Evolutionary conservation across 2,329 filamentous ascomycete genomes (phyloP), one percentile per base, ranked within the genome.

Genomic region (Grosmannia huntii): DNA sequence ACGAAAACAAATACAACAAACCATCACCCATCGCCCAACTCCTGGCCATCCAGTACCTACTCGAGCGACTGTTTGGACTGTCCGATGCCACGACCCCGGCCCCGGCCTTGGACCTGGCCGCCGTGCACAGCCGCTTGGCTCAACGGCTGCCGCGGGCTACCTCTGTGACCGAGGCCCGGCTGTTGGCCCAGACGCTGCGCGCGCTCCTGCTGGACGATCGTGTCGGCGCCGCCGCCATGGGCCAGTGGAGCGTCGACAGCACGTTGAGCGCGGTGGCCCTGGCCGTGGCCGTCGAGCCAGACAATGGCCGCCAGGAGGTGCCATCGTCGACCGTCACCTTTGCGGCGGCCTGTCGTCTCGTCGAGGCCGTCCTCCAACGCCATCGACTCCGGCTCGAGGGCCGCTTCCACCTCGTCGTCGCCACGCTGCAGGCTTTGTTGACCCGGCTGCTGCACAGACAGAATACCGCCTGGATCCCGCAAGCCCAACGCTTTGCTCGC

Each of bases 371-470:
- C 44, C 77, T 86, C 65, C 63, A 77, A 65, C 79, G 81, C 53
- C 81, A 85, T 67, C 74, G 83, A 5, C 73, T 82, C 50, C 80
- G 83, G 11, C 72, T 86, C 1, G 78, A 84, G 63, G 82, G 81
- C 2, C 82, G 83, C 61, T 81, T 82, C 64, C 82, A 84, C 64
- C 70, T 85, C 51, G 72, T 85, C 5, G 69, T 83, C 53, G 69
- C 75, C 41, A 69, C 75, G 2, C 70, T 86, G 59, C 78, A 83
- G 63, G 69, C 76, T 4, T 76, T 86, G n/a, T 73, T 86, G 41
- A 70, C 71, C 25, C 73, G 74, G 41, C 74, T 85, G 21, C 71
- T 84, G 38, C 64, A 70, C 2, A 68, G 68, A 61, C 16, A 14
- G 41, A 12, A 12, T 7, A 4, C 2, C 69, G 62, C 71, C 76